Conservation (phyloP, 176 grass and related monocot species). For the Zoysia pacifica region DNA sequence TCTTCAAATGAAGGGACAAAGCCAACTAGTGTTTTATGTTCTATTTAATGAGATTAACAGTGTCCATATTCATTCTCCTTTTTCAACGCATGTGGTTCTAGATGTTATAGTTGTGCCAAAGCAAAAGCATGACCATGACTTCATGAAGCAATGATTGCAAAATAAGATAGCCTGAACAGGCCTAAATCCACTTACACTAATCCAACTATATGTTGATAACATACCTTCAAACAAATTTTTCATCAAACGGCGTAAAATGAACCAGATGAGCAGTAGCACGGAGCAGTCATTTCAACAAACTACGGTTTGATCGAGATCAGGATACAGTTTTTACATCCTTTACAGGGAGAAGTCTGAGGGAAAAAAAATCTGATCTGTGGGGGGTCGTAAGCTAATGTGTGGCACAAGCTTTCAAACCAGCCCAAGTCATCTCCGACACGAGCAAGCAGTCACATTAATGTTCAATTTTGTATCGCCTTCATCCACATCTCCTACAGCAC, state of each 20-base stretch:
- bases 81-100: not conserved
- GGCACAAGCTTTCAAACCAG: not conserved
- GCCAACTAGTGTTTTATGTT: not conserved
- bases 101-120: not conserved
- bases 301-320: slow-evolving; percentile 23
- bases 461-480: slow-evolving; percentile 20
- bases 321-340: slow-evolving; percentile 57
- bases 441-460: slow-evolving; percentile 37
- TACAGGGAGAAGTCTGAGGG: slow-evolving; percentile 36
- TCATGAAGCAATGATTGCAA: not conserved
- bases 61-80: not conserved
- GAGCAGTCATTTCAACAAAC: slow-evolving; percentile 42
- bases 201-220: not conserved
- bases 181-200: not conserved
- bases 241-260: not conserved
- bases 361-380: slow-evolving; percentile 40
- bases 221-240: not conserved
- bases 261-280: not conserved
- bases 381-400: slow-evolving; percentile 18
- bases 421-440: slow-evolving; percentile 26
- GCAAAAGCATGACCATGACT: not conserved
- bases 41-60: not conserved
- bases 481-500: slow-evolving; percentile 37
- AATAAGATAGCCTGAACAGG: not conserved
- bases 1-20: not conserved